These are phyloP conservation scores for Erythrophleum ivorense DNA, from an alignment of 331 rosid species.

Conservation along the genomic window DNA sequence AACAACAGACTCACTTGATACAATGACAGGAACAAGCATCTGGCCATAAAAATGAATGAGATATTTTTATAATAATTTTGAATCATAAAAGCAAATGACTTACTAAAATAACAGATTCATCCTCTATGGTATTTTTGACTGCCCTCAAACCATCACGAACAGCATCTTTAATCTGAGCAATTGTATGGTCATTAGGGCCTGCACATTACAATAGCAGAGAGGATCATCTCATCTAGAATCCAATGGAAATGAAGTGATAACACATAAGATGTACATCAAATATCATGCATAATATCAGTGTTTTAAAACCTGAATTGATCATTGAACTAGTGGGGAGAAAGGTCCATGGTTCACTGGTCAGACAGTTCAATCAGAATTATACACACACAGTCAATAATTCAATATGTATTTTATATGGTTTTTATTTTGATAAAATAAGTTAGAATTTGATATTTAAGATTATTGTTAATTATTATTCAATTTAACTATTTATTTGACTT, in stretches of 20 bases:
- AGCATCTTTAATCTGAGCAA: slow-evolving; percentile 96
- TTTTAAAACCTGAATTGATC: neutral
- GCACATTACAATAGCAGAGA: slow-evolving; percentile 40
- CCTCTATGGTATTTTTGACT: slow-evolving; percentile 95
- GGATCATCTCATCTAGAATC: slow-evolving; percentile 36
- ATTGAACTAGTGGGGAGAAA: neutral
- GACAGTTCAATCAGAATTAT: neutral
- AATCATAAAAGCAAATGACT: slow-evolving; percentile 29
- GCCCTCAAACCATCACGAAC: slow-evolving; percentile 96
- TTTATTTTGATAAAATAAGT: neutral
- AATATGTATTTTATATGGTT: neutral
- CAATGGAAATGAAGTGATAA: slow-evolving; percentile 25
- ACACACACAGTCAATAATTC: neutral
- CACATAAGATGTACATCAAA: neutral
- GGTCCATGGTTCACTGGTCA: neutral
- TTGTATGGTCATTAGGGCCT: slow-evolving; percentile 99
- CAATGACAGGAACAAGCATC: slow-evolving; percentile 1
- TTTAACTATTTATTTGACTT: neutral
- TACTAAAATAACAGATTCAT: slow-evolving; percentile 87
- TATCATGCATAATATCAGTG: neutral
- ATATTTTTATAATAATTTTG: slow-evolving; percentile 16
- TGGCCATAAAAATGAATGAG: neutral
- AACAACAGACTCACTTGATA: neutral
- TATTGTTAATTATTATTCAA: neutral
- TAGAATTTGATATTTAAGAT: neutral